These are phyloP conservation scores for Alternaria solani DNA, from an alignment of 2,329 filamentous ascomycete species.

Conservation along the genomic window DNA sequence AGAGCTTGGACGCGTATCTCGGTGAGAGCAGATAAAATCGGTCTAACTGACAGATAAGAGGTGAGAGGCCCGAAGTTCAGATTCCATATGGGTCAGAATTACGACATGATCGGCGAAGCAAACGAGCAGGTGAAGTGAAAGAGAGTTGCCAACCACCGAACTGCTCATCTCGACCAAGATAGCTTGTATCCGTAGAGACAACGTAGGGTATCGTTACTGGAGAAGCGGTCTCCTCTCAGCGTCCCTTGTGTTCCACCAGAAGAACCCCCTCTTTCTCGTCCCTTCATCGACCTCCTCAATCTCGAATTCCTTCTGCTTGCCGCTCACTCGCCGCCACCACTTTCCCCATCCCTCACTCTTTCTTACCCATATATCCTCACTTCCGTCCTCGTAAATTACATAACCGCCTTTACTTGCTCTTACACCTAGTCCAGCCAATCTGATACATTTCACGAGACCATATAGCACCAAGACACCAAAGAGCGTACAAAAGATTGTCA, in stretches of 20 bases:
- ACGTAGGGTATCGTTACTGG: not conserved
- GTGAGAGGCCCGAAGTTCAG: not conserved
- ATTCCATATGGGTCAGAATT: not conserved
- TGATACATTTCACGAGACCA: slow-evolving; percentile 28
- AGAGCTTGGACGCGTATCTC: not conserved
- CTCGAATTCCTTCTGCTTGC: slow-evolving; percentile 34
- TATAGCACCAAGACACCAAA: slow-evolving; percentile 50
- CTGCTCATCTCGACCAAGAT: not conserved
- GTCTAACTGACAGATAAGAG: not conserved
- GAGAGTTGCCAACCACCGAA: not conserved
- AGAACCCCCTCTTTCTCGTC: slow-evolving; percentile 32
- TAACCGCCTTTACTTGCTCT: slow-evolving; percentile 38
- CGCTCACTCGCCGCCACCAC: slow-evolving; percentile 40
- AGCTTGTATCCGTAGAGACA: not conserved
- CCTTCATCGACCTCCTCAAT: slow-evolving; percentile 39
- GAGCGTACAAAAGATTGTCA: slow-evolving; percentile 55
- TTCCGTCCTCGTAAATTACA: slow-evolving; percentile 40
- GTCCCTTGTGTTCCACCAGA: slow-evolving; percentile 28
- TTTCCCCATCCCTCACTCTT: slow-evolving; percentile 35
- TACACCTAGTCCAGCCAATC: slow-evolving; percentile 19
- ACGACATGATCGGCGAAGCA: not conserved
- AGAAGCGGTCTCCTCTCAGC: slow-evolving; percentile 36
- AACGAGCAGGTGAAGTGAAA: not conserved
- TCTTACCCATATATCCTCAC: slow-evolving; percentile 42
- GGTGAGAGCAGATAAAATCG: not conserved